phyloP scores from a whole-genome alignment of 352 stramenopile species.

The Pythium plurisporium region DNA sequence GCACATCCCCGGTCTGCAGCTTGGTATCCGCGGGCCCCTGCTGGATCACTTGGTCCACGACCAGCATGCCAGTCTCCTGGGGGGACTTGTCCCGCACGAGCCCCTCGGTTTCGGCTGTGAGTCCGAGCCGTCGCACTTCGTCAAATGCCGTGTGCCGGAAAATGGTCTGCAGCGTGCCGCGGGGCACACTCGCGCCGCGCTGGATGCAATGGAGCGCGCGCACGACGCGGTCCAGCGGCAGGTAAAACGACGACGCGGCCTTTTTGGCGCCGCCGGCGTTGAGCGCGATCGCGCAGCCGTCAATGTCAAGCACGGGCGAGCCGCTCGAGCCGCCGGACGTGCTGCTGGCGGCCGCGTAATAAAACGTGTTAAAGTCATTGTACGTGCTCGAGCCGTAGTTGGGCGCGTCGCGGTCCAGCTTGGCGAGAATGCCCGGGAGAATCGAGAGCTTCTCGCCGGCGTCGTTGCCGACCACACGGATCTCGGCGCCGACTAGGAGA shows the following conservation, averaged over 20 bases:
- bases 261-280: constrained; percentile 90
- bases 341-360: constrained; percentile 83
- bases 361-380: constrained; percentile 94
- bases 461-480: constrained; percentile 91
- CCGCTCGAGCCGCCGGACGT: constrained; percentile 88
- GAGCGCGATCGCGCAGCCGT: constrained; percentile 86
- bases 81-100: constrained; percentile 68
- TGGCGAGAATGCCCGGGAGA: constrained; percentile 85
- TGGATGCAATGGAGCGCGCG: constrained; percentile 72
- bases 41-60: constrained; percentile 86
- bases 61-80: constrained; percentile 85
- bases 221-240: constrained; percentile 85
- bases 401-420: constrained; percentile 87
- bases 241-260: constrained; percentile 87
- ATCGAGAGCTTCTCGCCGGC: constrained; percentile 91
- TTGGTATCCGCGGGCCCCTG: constrained; percentile 64
- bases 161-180: constrained; percentile 85
- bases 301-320: constrained; percentile 84
- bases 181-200: constrained; percentile 42
- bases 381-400: constrained; percentile 84
- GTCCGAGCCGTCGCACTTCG: constrained; percentile 78
- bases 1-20: constrained; percentile 81
- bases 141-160: constrained; percentile 89
- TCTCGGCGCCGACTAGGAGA: constrained; percentile 79
- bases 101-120: constrained; percentile 61